Conservation (phyloP, 805 yeast species). For the Kluyveromyces nonfermentans region DNA sequence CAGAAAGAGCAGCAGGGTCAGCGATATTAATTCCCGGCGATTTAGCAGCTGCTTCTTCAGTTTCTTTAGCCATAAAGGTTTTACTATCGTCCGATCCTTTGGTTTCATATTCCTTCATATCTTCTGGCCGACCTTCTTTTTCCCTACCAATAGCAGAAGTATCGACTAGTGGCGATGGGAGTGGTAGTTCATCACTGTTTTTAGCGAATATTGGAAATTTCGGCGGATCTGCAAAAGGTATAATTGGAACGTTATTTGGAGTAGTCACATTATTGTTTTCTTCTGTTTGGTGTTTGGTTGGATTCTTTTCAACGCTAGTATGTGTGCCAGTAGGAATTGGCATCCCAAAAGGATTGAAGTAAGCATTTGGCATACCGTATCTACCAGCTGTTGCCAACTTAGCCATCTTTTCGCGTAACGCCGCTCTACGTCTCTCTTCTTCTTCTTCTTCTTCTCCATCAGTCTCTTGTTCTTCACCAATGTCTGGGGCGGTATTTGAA, state of each 20-base stretch:
- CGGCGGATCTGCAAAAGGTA: conserved; percentile 41
- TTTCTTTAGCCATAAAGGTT: not conserved
- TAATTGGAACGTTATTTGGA: conserved; percentile 40
- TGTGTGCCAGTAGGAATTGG: conserved; percentile 21
- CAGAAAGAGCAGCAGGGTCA: conserved; percentile 7
- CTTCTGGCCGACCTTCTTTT: conserved; percentile 36
- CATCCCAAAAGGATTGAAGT: conserved; percentile 35
- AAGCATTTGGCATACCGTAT: conserved; percentile 43
- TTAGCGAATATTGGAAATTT: conserved; percentile 22
- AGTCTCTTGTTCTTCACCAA: conserved; percentile 41
- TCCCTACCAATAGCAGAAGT: conserved; percentile 67
- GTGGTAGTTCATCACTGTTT: not conserved
- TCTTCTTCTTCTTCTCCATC: conserved; percentile 58
- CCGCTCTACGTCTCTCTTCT: conserved; percentile 66
- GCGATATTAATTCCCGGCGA: not conserved
- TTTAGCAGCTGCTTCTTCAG: not conserved
- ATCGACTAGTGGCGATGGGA: conserved; percentile 11
- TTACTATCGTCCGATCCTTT: not conserved
- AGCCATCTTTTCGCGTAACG: conserved; percentile 91
- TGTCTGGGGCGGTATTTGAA: conserved; percentile 25
- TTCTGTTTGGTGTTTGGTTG: conserved; percentile 12
- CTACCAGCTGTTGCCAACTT: conserved; percentile 76
- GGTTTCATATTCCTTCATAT: conserved; percentile 8
- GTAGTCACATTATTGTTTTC: conserved; percentile 6
- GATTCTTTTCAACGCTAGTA: conserved; percentile 18